phyloP scores from a whole-genome alignment of 148 eudicot species.

The Cornus suecica region DNA sequence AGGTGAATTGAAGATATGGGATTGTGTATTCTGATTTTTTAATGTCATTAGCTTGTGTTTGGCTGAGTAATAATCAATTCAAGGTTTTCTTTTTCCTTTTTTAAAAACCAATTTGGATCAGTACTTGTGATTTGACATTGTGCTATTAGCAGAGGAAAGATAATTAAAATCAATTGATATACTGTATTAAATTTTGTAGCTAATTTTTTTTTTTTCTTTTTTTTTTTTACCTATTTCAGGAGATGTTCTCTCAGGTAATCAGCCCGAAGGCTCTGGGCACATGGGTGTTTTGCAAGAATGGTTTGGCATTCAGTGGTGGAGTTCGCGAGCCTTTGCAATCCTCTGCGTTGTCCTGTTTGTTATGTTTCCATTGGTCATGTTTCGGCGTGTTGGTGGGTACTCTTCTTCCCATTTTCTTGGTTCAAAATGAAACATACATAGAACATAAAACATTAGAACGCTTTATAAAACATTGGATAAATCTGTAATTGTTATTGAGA shows the following conservation, averaged over 20 bases:
- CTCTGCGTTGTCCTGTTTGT: constrained; percentile 52
- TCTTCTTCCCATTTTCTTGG: background rate
- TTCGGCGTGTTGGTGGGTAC: constrained; percentile 65
- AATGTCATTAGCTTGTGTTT: too few species aligned
- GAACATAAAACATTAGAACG: too few species aligned
- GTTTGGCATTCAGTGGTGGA: constrained; percentile 95
- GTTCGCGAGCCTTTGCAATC: constrained; percentile 55
- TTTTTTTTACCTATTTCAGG: too few species aligned
- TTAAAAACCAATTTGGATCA: too few species aligned
- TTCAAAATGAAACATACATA: too few species aligned
- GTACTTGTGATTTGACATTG: background rate
- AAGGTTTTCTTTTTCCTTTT: too few species aligned
- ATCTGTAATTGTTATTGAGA: too few species aligned
- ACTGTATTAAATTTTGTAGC: too few species aligned
- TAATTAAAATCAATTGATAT: background rate
- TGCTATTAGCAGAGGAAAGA: background rate
- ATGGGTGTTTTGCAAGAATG: constrained; percentile 82
- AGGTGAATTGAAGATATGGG: too few species aligned
- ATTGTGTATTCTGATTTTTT: too few species aligned
- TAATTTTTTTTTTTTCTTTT: background rate
- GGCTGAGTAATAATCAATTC: too few species aligned
- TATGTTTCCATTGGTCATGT: constrained; percentile 68
- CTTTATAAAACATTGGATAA: too few species aligned
- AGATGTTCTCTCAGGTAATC: constrained; percentile 72
- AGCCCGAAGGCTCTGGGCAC: constrained; percentile 52